A percentile compares a stretch with the other conserved stretches of the same genome.
Conservation (phyloP, 2,329 filamentous ascomycete genomes). For the Cladosporium sp. region DNA sequence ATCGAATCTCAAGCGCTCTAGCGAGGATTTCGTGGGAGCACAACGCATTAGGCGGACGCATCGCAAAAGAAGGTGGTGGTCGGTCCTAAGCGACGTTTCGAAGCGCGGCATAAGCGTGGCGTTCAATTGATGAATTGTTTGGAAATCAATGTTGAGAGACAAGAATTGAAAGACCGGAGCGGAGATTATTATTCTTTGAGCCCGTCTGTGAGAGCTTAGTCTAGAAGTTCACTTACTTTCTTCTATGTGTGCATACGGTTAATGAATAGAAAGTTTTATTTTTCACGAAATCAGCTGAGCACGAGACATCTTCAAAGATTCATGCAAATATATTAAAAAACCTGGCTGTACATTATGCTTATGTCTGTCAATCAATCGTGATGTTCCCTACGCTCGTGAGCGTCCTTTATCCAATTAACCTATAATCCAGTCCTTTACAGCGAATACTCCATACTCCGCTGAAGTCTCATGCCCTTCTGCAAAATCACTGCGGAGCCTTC, state of each 20-base stretch:
- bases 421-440: neutral
- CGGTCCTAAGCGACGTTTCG: neutral
- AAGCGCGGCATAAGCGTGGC: neutral
- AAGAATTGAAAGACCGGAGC: neutral
- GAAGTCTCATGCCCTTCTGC: neutral
- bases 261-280: neutral
- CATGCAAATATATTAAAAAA: neutral
- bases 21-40: neutral
- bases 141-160: neutral
- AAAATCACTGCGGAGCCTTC: constrained; percentile 6
- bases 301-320: neutral
- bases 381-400: neutral
- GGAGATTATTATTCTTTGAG: neutral
- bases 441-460: neutral
- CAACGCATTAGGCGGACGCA: neutral
- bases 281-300: neutral
- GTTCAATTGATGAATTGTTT: neutral
- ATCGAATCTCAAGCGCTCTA: too few species aligned
- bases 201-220: neutral
- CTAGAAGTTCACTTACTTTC: neutral
- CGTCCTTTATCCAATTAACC: neutral
- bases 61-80: neutral
- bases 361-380: neutral
- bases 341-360: constrained; percentile 8
- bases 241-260: constrained; percentile 4